phyloP scores from a whole-genome alignment of 2,329 filamentous ascomycete genomes.

The Beauveria sp. region DNA sequence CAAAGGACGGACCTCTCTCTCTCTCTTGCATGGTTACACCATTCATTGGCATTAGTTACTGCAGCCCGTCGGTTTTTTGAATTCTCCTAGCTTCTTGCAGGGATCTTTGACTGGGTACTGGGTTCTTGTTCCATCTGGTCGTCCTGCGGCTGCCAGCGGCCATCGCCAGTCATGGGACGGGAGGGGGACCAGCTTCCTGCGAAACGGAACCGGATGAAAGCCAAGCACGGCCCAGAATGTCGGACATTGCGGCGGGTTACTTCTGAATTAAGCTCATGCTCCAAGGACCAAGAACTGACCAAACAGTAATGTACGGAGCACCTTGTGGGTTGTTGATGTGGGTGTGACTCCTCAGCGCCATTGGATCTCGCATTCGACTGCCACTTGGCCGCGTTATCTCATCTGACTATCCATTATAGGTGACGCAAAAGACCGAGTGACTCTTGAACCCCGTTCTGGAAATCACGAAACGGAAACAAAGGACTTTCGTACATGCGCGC shows the following conservation, averaged over 20 bases:
- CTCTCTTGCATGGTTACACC: constrained; percentile 8
- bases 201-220: background rate
- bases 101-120: background rate
- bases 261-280: constrained; percentile 7
- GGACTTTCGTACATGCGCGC: background rate
- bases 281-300: background rate
- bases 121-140: constrained; percentile 3
- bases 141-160: constrained; percentile 3
- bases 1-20: background rate
- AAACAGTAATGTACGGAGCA: background rate
- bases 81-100: constrained; percentile 9
- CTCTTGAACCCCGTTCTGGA: background rate
- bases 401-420: constrained; percentile 7
- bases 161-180: constrained; percentile 9
- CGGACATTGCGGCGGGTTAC: constrained; percentile 9
- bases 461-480: background rate
- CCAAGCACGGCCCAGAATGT: constrained; percentile 5
- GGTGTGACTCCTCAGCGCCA: constrained; percentile 1
- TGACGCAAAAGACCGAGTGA: background rate
- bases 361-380: constrained; percentile 8
- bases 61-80: background rate
- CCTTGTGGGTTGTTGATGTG: background rate
- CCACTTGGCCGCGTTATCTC: constrained; percentile 5
- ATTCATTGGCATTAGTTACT: background rate
- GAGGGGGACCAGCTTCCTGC: background rate